These are phyloP conservation scores for Gaeumannomyces sp. DNA, from an alignment of 2,329 filamentous ascomycete species.

Conservation along the genomic window DNA sequence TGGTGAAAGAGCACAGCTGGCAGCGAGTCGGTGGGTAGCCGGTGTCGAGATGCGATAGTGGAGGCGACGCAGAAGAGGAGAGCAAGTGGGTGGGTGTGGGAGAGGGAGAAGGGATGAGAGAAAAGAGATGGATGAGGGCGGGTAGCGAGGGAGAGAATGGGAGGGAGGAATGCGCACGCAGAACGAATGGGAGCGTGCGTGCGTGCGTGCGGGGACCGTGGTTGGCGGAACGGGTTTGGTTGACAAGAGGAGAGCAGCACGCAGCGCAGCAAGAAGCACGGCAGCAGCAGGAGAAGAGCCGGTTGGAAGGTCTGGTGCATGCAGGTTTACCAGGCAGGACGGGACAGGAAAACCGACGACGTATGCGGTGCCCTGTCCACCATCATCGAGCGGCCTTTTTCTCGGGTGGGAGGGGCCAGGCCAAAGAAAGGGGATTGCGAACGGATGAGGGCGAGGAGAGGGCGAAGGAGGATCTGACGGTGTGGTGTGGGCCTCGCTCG, in stretches of 20 bases:
- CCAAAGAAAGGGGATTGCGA: neutral
- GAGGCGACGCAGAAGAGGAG: slow-evolving; percentile 8
- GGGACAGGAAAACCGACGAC: slow-evolving; percentile 10
- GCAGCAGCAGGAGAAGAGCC: slow-evolving; percentile 1
- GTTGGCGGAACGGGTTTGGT: slow-evolving; percentile 13
- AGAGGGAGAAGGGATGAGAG: slow-evolving; percentile 6
- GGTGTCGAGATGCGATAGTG: neutral
- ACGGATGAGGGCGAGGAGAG: neutral
- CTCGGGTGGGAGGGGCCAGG: slow-evolving; percentile 1
- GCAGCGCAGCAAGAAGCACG: too few relatives aligned
- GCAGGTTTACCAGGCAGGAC: neutral
- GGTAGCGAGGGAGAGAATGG: neutral
- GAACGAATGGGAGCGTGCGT: slow-evolving; percentile 8
- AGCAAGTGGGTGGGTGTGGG: slow-evolving; percentile 5
- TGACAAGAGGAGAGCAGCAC: neutral
- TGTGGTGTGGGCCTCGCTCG: neutral
- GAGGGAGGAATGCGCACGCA: slow-evolving; percentile 6
- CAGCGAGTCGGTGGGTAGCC: neutral
- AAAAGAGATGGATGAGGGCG: slow-evolving; percentile 4
- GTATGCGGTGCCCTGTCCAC: slow-evolving; percentile 9
- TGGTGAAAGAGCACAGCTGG: neutral
- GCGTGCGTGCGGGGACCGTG: slow-evolving; percentile 10
- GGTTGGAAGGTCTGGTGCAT: slow-evolving; percentile 1
- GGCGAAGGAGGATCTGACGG: slow-evolving; percentile 1
- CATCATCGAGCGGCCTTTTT: slow-evolving; percentile 11